These are phyloP conservation scores for Colletotrichum truncatum DNA, from an alignment of 2,329 filamentous ascomycete species.

Conservation along the genomic window DNA sequence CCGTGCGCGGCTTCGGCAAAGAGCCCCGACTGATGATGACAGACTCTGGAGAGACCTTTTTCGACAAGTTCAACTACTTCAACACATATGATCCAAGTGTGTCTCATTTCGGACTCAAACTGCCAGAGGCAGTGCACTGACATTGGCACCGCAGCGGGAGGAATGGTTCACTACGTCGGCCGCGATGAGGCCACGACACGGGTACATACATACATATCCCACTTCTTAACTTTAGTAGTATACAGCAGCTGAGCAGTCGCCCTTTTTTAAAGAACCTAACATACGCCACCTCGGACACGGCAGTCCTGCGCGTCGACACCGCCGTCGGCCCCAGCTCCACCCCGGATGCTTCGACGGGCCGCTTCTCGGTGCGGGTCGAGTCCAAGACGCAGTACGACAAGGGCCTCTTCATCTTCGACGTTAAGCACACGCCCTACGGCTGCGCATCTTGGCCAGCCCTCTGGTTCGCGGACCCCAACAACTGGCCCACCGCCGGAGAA, in stretches of 20 bases:
- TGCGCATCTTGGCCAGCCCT: conserved; percentile 74
- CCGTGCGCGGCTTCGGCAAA: background rate
- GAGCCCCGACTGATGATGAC: conserved; percentile 16
- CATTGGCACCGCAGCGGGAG: conserved; percentile 43
- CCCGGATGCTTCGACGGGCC: conserved; percentile 65
- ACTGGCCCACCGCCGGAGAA: conserved; percentile 73
- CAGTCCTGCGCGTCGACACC: conserved; percentile 69
- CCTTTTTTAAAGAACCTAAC: conserved; percentile 69
- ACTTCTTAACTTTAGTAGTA: background rate
- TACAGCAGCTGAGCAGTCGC: background rate
- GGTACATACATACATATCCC: conserved; percentile 47
- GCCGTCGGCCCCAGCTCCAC: conserved; percentile 55
- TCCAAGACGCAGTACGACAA: conserved; percentile 67
- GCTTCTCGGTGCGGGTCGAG: conserved; percentile 70
- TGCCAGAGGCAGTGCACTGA: conserved; percentile 10
- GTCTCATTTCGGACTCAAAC: conserved; percentile 28
- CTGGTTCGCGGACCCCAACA: conserved; percentile 68
- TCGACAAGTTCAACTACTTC: conserved; percentile 65
- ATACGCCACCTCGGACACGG: conserved; percentile 58
- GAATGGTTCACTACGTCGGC: conserved; percentile 65
- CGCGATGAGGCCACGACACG: conserved; percentile 48
- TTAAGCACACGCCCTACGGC: conserved; percentile 70
- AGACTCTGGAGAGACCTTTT: conserved; percentile 61
- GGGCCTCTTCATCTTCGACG: conserved; percentile 76
- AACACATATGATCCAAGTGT: conserved; percentile 57